Conservation (phyloP, 2,329 filamentous ascomycete species). For the Aureobasidium sp. region DNA sequence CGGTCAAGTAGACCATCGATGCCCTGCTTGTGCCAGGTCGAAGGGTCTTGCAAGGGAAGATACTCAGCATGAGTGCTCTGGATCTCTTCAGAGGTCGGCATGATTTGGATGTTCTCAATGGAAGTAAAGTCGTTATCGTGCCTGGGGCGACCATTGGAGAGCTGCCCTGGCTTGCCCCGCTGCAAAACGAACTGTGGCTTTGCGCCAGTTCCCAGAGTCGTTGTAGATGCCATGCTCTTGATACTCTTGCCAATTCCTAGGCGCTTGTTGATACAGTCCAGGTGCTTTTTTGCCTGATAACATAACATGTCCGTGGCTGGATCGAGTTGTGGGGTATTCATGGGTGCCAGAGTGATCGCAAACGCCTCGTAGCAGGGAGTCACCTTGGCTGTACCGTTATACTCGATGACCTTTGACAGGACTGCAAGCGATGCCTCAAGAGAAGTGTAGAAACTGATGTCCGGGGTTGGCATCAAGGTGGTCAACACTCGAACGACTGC, state of each 20-base stretch:
- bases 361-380: neutral
- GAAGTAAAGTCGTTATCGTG: slow-evolving; percentile 45
- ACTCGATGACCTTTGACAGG: slow-evolving; percentile 14
- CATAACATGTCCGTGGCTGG: neutral
- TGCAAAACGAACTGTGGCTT: slow-evolving; percentile 11
- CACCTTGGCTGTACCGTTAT: slow-evolving; percentile 16
- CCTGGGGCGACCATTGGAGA: slow-evolving; percentile 28
- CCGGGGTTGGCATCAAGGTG: neutral
- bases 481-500: neutral
- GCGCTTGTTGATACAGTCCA: neutral
- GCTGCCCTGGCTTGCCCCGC: slow-evolving; percentile 24
- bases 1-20: slow-evolving; percentile 44
- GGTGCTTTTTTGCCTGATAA: neutral
- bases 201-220: neutral
- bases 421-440: slow-evolving; percentile 15
- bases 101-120: slow-evolving; percentile 41
- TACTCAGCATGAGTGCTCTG: slow-evolving; percentile 36
- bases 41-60: slow-evolving; percentile 31
- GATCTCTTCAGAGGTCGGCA: slow-evolving; percentile 45
- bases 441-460: neutral
- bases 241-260: neutral
- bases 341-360: neutral
- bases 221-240: neutral
- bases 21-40: slow-evolving; percentile 34
- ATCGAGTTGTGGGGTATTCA: neutral